Conservation (phyloP, 1,284 basidiomycete species). For the Ustilago shanxiensis region DNA sequence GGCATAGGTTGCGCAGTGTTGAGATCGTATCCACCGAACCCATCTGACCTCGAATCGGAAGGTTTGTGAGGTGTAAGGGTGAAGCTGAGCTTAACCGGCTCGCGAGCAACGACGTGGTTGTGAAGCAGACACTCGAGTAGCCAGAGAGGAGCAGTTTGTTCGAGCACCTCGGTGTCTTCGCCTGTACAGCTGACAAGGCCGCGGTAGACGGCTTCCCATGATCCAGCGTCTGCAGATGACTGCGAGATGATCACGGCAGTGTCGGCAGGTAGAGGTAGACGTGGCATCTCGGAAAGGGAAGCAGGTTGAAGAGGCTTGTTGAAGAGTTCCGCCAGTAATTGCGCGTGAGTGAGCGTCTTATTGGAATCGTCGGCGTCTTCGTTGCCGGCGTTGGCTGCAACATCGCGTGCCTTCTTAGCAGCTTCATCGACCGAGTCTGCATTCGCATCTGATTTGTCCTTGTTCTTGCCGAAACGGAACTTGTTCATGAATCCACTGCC, state of each 20-base stretch:
- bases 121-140: slow-evolving; percentile 84
- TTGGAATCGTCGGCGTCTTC: slow-evolving; percentile 12
- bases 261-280: slow-evolving; percentile 76
- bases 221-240: slow-evolving; percentile 78
- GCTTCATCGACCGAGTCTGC: slow-evolving; percentile 31
- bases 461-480: slow-evolving; percentile 52
- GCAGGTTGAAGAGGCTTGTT: slow-evolving; percentile 80
- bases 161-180: slow-evolving; percentile 78
- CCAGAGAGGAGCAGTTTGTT: slow-evolving; percentile 87
- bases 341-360: slow-evolving; percentile 20
- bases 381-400: slow-evolving; percentile 3
- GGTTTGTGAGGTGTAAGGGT: slow-evolving; percentile 80
- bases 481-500: slow-evolving; percentile 56
- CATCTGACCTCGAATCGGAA: slow-evolving; percentile 26
- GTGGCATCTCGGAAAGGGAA: slow-evolving; percentile 79
- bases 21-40: slow-evolving; percentile 41
- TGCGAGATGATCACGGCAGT: slow-evolving; percentile 85
- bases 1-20: slow-evolving; percentile 28
- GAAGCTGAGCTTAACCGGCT: slow-evolving; percentile 75
- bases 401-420: slow-evolving; percentile 20
- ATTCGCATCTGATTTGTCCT: slow-evolving; percentile 34
- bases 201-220: slow-evolving; percentile 81
- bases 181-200: slow-evolving; percentile 78
- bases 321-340: slow-evolving; percentile 76
- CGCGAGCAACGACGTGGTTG: slow-evolving; percentile 57